A percentile compares a stretch with the other conserved stretches of the same genome.
These are phyloP conservation scores for Apiospora hydei DNA, from an alignment of 2,329 filamentous ascomycete species.

Conservation along the genomic window DNA sequence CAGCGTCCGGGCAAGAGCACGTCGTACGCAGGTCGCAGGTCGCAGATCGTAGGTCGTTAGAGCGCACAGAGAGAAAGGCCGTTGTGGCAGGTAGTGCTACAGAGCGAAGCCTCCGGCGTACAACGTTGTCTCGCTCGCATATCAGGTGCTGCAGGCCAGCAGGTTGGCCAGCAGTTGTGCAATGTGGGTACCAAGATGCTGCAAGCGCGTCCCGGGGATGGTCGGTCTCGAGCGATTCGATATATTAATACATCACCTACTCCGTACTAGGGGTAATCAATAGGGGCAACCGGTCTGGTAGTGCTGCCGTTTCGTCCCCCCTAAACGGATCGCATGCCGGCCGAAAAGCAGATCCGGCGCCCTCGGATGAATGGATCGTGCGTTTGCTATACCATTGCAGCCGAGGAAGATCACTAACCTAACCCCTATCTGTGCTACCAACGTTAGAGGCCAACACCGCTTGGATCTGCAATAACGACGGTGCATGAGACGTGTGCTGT, in stretches of 20 bases:
- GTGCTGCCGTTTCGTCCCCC: background rate
- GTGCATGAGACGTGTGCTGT: background rate
- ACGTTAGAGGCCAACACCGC: background rate
- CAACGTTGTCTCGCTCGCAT: background rate
- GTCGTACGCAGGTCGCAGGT: background rate
- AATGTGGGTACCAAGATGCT: background rate
- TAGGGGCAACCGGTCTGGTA: background rate
- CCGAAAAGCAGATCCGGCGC: conserved; percentile 11
- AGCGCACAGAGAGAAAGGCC: too few relatives aligned
- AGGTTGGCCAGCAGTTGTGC: conserved; percentile 3
- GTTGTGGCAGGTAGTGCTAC: conserved; percentile 4
- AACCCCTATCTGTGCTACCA: background rate
- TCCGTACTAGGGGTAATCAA: background rate
- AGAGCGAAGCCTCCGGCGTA: conserved; percentile 8
- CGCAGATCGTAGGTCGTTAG: background rate
- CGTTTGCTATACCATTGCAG: background rate
- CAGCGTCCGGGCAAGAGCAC: background rate
- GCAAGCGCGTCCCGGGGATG: background rate
- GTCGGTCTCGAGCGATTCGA: background rate
- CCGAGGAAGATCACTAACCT: background rate
- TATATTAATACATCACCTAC: background rate
- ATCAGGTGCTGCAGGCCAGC: background rate
- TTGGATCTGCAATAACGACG: background rate
- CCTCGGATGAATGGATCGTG: conserved; percentile 11
- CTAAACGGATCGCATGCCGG: background rate